Base-by-base conservation (phyloP, 805 yeast species). In the Wickerhamiella occidentalis region DNA sequence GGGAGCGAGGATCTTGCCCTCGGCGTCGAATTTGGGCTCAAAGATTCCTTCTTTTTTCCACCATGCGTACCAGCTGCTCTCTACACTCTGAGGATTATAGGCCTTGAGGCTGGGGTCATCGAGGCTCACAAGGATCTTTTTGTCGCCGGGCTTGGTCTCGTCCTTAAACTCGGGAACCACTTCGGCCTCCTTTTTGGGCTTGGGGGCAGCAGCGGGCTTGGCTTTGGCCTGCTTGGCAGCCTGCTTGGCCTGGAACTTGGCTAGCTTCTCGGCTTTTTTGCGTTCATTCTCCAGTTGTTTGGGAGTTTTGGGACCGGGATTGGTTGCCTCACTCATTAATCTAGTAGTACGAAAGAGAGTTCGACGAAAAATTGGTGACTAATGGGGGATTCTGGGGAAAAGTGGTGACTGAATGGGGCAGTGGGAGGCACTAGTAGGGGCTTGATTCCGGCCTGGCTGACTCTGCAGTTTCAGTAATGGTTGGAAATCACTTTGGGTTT, bases 1-100 rank as follows among this genome's bases (percentile, higher is more conserved):
- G 61, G 79, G 88, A 40, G 92, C 84, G 63, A 81, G 81, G 57
- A 77, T 61, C 42, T 79, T 68, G 42, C 96, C 96, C 61, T 80
- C 80, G 51, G 69, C 74, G 41, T 80, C 73, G 57, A 83, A 79
- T 64, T 85, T 84, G 17, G 98, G 98, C 68, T 82, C 81, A 61
- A 92, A 92, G 61, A 78, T 79, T 17, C 92, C 94, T 66, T 85
- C 75, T 60, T 82, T 73, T 53, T 77, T 82, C 98, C 98, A 92
- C 97, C 98, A 92, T 17, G 76, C 78, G 68, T 90, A 90, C 98
- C 98, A 92, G 12, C 96, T 85, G 50, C 94, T 82, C 69, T 92
- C 98, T 44, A 92, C 96, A 58, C 81, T 82, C 58, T 78, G 77
- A 29, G 98, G 98, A 61, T 78, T 84, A 68, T 92, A 92, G 8